phyloP scores from a whole-genome alignment of 192 early-diverging fungal species.

The Spizellomyces sp. region DNA sequence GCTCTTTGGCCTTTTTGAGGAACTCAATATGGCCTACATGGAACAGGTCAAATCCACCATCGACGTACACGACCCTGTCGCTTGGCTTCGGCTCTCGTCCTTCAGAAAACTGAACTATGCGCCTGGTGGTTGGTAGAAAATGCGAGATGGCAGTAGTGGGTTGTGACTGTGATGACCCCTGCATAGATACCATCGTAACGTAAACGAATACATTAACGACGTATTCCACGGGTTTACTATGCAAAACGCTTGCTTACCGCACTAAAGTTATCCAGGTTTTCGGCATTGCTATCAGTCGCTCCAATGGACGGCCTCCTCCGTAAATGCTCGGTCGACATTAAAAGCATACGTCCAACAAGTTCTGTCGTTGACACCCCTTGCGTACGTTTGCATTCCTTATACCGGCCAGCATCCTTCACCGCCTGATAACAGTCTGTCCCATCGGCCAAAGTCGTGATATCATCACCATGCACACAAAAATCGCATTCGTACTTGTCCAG shows the following conservation, averaged over 20 bases:
- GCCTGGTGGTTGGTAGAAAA: slow-evolving; percentile 84
- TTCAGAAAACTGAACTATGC: slow-evolving; percentile 90
- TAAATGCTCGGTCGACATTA: slow-evolving; percentile 84
- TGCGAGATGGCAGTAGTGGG: slow-evolving; percentile 70
- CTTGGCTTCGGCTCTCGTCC: slow-evolving; percentile 70
- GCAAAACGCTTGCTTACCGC: neutral
- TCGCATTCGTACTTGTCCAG: slow-evolving; percentile 88
- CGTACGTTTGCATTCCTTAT: slow-evolving; percentile 95
- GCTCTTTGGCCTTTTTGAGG: slow-evolving; percentile 78
- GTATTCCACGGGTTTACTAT: too few relatives aligned
- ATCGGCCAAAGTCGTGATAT: slow-evolving; percentile 95
- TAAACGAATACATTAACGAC: neutral
- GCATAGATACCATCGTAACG: neutral
- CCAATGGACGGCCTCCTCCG: slow-evolving; percentile 1
- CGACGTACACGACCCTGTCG: slow-evolving; percentile 90
- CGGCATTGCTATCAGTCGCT: neutral
- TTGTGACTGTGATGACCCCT: slow-evolving; percentile 34
- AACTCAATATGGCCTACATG: slow-evolving; percentile 95
- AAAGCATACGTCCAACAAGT: slow-evolving; percentile 92
- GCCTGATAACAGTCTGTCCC: slow-evolving; percentile 95
- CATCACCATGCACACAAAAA: slow-evolving; percentile 96
- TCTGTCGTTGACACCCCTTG: slow-evolving; percentile 97
- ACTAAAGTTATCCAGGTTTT: slow-evolving; percentile 21
- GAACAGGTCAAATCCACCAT: slow-evolving; percentile 96
- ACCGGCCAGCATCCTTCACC: slow-evolving; percentile 93